These are phyloP conservation scores for Cladosporium sp. DNA, from an alignment of 2,329 filamentous ascomycete genomes.

Conservation along the genomic window DNA sequence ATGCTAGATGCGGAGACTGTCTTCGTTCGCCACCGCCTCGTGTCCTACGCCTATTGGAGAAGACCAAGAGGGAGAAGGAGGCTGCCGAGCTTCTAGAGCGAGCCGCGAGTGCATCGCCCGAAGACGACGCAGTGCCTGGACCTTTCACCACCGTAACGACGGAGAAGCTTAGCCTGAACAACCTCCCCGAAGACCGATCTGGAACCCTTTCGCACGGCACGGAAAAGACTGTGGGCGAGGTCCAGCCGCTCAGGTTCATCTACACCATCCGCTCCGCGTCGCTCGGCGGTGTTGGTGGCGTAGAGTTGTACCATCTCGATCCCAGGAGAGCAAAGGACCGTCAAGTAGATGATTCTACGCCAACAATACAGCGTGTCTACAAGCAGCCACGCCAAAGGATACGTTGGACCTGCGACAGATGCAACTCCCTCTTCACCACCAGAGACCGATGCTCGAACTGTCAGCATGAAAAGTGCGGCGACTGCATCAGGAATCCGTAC, in stretches of 20 bases:
- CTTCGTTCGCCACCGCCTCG: constrained; percentile 65
- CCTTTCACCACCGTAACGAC: neutral
- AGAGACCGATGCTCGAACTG: constrained; percentile 55
- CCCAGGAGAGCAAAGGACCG: constrained; percentile 15
- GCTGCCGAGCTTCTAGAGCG: neutral
- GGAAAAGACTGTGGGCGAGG: neutral
- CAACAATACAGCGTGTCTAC: constrained; percentile 33
- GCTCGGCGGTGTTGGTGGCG: neutral
- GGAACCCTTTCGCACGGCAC: neutral
- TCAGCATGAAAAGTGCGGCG: constrained; percentile 52
- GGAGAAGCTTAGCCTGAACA: neutral
- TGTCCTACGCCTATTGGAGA: constrained; percentile 48
- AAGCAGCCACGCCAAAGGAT: constrained; percentile 40
- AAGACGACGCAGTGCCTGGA: neutral
- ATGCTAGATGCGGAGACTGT: constrained; percentile 75
- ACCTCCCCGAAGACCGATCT: neutral
- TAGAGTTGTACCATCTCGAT: constrained; percentile 9
- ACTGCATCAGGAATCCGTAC: constrained; percentile 51
- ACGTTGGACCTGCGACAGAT: constrained; percentile 54
- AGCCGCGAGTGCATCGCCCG: constrained; percentile 2
- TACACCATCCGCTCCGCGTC: constrained; percentile 1
- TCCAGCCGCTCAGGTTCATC: constrained; percentile 1
- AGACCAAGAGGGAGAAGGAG: constrained; percentile 42
- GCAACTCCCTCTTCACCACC: constrained; percentile 53
- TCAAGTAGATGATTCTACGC: constrained; percentile 14